These are phyloP conservation scores for Rhodosporidiobolus sp. DNA, from an alignment of 768 basidiomycete genomes.

Conservation along the genomic window DNA sequence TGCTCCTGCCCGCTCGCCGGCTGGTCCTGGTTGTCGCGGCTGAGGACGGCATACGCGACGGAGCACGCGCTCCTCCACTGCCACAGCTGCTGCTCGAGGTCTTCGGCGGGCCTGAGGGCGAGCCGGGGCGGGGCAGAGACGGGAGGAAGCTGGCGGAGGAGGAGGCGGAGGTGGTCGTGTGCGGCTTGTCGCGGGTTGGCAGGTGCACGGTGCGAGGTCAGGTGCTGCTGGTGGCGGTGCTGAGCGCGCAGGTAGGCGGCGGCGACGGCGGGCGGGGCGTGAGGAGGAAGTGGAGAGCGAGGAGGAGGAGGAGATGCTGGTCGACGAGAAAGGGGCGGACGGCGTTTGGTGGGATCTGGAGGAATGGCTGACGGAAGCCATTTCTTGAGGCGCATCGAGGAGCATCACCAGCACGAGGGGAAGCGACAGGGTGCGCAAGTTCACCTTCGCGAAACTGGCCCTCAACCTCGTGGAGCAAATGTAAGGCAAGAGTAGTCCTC, in stretches of 20 bases:
- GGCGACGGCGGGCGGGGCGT: background rate
- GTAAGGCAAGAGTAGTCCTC: too few relatives aligned
- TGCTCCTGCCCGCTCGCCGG: background rate
- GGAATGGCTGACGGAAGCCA: slow-evolving; percentile 17
- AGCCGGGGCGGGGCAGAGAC: background rate
- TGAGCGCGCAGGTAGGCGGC: background rate
- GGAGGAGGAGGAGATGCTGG: background rate
- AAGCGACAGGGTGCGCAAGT: slow-evolving; percentile 1
- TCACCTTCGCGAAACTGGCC: too few relatives aligned
- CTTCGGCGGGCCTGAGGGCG: slow-evolving; percentile 7
- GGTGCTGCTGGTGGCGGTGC: background rate
- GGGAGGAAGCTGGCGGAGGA: background rate
- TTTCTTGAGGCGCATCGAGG: slow-evolving; percentile 30
- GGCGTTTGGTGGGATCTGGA: background rate
- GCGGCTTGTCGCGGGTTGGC: background rate
- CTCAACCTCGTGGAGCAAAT: too few relatives aligned
- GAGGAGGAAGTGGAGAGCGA: background rate
- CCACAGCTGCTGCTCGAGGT: background rate
- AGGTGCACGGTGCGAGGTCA: background rate
- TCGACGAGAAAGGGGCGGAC: background rate
- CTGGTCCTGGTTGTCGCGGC: background rate
- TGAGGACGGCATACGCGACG: background rate
- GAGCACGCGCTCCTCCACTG: background rate
- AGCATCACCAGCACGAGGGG: background rate
- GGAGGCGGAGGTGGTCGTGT: slow-evolving; percentile 1